Conservation (phyloP, 352 stramenopile species). For the Globisporangium solare region DNA sequence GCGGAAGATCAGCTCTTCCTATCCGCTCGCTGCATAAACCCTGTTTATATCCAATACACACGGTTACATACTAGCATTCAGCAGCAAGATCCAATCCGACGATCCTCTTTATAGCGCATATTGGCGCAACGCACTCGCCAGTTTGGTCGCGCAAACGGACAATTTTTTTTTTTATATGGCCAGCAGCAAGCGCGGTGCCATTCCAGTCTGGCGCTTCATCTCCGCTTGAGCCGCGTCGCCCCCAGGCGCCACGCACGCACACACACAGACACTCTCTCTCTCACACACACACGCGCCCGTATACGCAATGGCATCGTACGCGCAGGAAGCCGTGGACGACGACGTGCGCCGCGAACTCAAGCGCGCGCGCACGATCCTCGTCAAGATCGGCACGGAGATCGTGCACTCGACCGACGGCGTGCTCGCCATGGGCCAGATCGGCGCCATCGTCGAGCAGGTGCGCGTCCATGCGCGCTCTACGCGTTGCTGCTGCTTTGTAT, state of each 20-base stretch:
- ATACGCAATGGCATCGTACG: not conserved
- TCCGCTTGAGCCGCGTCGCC: too few species aligned
- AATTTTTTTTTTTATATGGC: too few species aligned
- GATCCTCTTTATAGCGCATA: too few species aligned
- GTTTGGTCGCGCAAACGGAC: too few species aligned
- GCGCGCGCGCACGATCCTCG: constrained; percentile 65
- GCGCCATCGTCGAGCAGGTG: constrained; percentile 74
- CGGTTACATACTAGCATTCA: not conserved
- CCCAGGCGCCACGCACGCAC: too few species aligned
- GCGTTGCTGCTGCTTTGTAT: not conserved
- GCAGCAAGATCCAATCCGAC: not conserved
- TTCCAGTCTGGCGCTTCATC: too few species aligned
- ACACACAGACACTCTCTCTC: too few species aligned
- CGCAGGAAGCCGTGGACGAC: constrained; percentile 1
- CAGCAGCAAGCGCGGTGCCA: too few species aligned
- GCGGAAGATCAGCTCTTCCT: constrained; percentile 6
- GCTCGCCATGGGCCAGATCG: constrained; percentile 81
- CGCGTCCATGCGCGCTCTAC: not conserved
- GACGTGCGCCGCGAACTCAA: constrained; percentile 36
- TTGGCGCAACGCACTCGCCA: too few species aligned
- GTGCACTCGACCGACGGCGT: constrained; percentile 74
- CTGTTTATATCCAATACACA: not conserved
- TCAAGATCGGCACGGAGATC: constrained; percentile 86
- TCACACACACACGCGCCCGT: too few species aligned
- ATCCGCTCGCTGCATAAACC: not conserved